Conservation (phyloP, 208 protist genomes). For the Crithidia bombi region DNA sequence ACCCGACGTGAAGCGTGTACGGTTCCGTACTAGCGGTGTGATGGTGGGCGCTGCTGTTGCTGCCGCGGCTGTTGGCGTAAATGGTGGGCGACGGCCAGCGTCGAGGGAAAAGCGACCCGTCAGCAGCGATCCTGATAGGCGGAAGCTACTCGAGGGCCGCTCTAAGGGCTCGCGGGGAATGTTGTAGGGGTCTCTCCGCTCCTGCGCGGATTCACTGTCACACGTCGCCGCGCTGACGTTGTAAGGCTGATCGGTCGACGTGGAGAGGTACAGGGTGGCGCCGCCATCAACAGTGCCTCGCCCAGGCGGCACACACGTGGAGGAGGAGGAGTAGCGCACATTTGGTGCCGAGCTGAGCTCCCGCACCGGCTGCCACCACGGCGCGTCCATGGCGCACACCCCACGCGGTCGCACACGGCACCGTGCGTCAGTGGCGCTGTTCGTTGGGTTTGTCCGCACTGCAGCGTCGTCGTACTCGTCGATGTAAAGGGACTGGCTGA, state of each 20-base stretch:
- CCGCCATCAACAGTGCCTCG: no score
- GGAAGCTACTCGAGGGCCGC: not conserved
- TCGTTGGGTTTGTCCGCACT: not conserved
- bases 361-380: slow-evolving; percentile 37
- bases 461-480: slow-evolving; percentile 60
- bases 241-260: slow-evolving; percentile 15
- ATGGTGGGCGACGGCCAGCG: slow-evolving; percentile 6
- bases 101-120: not conserved
- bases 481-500: slow-evolving; percentile 29
- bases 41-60: no score
- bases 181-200: not conserved
- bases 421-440: not conserved
- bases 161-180: not conserved
- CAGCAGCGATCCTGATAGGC: not conserved
- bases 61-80: not conserved
- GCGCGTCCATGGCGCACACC: slow-evolving; percentile 51
- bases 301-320: no score
- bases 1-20: not conserved
- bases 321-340: slow-evolving; percentile 19
- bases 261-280: slow-evolving; percentile 3
- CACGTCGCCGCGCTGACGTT: not conserved
- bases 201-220: not conserved
- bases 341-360: slow-evolving; percentile 30
- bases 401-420: slow-evolving; percentile 59
- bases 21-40: not conserved